Evolutionary conservation across 2,329 filamentous ascomycete genomes (phyloP), one percentile per base, ranked within the genome.

Genomic region (Fusarium ambrosium): DNA sequence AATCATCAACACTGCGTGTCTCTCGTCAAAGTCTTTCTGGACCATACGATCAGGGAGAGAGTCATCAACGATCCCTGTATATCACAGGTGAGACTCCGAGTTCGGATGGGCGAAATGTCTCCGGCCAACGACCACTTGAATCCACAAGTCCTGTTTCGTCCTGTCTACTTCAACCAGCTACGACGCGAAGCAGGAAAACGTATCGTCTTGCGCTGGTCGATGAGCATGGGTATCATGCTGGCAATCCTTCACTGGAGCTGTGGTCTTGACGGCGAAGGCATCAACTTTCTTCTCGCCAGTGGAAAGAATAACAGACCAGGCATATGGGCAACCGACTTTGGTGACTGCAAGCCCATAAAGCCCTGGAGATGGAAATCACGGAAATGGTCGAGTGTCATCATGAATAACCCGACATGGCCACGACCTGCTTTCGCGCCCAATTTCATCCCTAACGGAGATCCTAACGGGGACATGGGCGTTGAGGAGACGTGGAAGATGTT

Each of bases 211-310:
- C 7, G 18, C 6, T 74, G 74, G 66, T 64, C 64, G 0, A 37
- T 20, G 3, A 64, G 59, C 4, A 79, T 81, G 79, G 79, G 73
- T 2, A 34, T 59, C 1, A 39, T 71, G 3, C 66, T 80, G 6
- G 79, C 78, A 1, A 70, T 80, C 6, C 45, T 80, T 0, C 79
- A 80, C 62, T 80, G 76, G 74, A 51, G 10, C 1, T 80, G 76
- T 22, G 39, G 45, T 14, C 27, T 79, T 1, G 79, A 80, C 32
- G 79, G 64, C 4, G 45, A 39, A 0, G 79, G 78, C 2, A 69
- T 80, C 41, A 66, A 77, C 24, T 80, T 80, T 14, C 61, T 69
- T 10, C 41, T 80, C 8, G 76, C 61, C 1, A 10, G 39, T 13
- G 1, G 7, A 16, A n/a, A 9, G 1, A 59, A n/a, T 29, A 11